Conservation (phyloP, 2,329 filamentous ascomycete species). For the Pezicula carpinea region DNA sequence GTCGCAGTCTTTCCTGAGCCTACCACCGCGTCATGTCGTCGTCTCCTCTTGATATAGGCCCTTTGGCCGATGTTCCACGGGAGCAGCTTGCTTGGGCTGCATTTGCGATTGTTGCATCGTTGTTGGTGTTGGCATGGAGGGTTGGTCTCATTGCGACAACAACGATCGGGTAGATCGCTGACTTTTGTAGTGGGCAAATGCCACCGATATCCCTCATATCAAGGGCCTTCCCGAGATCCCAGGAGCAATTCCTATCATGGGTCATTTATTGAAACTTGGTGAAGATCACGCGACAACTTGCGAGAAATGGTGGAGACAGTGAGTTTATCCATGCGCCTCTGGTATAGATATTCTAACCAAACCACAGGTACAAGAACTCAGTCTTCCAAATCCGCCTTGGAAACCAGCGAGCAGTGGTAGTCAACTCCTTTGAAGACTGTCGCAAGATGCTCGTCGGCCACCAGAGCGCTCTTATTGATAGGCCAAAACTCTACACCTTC, state of each 20-base stretch:
- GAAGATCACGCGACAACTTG: conserved; percentile 49
- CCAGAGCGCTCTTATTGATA: conserved; percentile 45
- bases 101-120: not conserved
- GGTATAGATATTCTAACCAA: not conserved
- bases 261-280: conserved; percentile 45
- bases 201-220: conserved; percentile 45
- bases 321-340: not conserved
- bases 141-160: not conserved
- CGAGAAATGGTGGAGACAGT: conserved; percentile 39
- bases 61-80: not conserved
- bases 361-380: conserved; percentile 37
- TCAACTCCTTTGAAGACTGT: conserved; percentile 49
- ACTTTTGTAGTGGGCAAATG: conserved; percentile 11
- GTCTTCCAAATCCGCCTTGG: conserved; percentile 49
- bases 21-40: not conserved
- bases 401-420: conserved; percentile 46
- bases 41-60: conserved; percentile 1
- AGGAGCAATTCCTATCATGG: conserved; percentile 42
- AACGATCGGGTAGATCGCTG: not conserved
- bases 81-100: conserved; percentile 1
- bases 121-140: not conserved
- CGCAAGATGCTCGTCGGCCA: conserved; percentile 45
- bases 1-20: not conserved
- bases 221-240: conserved; percentile 45
- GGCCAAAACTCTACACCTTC: conserved; percentile 48